Conservation (phyloP, 352 stramenopile species). For the Pythium rishiriense region DNA sequence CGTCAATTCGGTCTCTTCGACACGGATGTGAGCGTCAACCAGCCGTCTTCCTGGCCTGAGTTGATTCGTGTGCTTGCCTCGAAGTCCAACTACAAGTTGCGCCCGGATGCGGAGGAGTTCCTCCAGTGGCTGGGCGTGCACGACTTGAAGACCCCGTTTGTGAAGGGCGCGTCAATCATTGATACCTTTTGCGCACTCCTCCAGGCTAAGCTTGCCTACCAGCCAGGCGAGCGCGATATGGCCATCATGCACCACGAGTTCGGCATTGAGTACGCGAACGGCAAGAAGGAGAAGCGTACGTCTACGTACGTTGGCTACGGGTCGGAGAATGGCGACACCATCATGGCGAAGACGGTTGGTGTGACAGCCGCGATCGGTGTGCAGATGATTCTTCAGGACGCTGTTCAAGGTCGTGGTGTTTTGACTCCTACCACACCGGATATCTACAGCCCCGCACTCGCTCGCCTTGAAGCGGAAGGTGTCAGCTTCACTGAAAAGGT, state of each 20-base stretch:
- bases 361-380: constrained; percentile 93
- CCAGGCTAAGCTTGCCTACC: constrained; percentile 89
- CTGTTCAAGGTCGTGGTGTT: constrained; percentile 78
- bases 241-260: constrained; percentile 94
- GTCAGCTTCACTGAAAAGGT: constrained; percentile 88
- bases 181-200: constrained; percentile 87
- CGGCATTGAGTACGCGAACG: constrained; percentile 73
- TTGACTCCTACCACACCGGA: constrained; percentile 89
- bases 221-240: constrained; percentile 93
- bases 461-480: constrained; percentile 84
- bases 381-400: constrained; percentile 92
- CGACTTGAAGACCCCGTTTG: constrained; percentile 52
- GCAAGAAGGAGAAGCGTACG: constrained; percentile 84
- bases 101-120: constrained; percentile 63
- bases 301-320: constrained; percentile 93
- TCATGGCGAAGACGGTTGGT: constrained; percentile 96
- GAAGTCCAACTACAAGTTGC: constrained; percentile 36
- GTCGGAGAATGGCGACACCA: constrained; percentile 86
- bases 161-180: constrained; percentile 59
- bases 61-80: constrained; percentile 65
- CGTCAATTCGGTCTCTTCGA: constrained; percentile 91
- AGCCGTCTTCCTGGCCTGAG: constrained; percentile 78
- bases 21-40: constrained; percentile 45
- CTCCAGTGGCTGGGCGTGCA: constrained; percentile 79
- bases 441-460: constrained; percentile 87